These are phyloP conservation scores for Albifimbria verrucaria DNA, from an alignment of 2,329 filamentous ascomycete species.

Conservation along the genomic window DNA sequence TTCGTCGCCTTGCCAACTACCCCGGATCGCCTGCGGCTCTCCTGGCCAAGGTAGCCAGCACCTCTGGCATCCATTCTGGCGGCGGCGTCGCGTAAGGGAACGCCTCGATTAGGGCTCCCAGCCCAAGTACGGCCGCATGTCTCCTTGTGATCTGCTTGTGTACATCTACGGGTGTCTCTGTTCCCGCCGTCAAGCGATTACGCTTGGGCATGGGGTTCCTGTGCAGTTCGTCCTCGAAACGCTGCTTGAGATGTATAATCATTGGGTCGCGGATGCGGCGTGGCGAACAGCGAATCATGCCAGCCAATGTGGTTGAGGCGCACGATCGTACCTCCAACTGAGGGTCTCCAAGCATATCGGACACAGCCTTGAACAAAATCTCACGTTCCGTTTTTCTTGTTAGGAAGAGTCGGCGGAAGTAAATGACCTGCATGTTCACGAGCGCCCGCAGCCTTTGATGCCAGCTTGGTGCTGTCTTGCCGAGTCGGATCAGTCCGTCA, in stretches of 20 bases:
- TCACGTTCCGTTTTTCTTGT: conserved; percentile 72
- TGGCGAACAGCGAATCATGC: conserved; percentile 97
- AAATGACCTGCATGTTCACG: conserved; percentile 98
- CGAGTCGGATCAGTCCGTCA: conserved; percentile 80
- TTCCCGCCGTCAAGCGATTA: conserved; percentile 55
- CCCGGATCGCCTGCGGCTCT: conserved; percentile 86
- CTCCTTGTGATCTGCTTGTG: conserved; percentile 77
- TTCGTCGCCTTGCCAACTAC: conserved; percentile 96
- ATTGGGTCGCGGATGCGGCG: conserved; percentile 72
- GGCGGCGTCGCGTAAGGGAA: conserved; percentile 96
- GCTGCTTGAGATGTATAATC: conserved; percentile 69
- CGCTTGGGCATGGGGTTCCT: conserved; percentile 85
- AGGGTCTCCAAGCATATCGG: conserved; percentile 85
- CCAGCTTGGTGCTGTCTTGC: conserved; percentile 81
- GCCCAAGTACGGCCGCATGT: conserved; percentile 86
- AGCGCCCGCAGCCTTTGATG: conserved; percentile 92
- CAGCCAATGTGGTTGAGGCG: conserved; percentile 87
- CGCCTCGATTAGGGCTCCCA: conserved; percentile 88
- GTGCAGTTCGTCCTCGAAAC: conserved; percentile 75
- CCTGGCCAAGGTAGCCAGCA: conserved; percentile 79
- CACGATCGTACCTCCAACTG: conserved; percentile 94
- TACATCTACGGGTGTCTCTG: conserved; percentile 66
- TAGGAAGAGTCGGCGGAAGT: conserved; percentile 93
- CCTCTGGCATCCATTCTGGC: conserved; percentile 89
- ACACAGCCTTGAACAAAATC: conserved; percentile 85